These are phyloP conservation scores for Phytophthora litchii DNA, from an alignment of 352 stramenopile genomes.

Conservation along the genomic window DNA sequence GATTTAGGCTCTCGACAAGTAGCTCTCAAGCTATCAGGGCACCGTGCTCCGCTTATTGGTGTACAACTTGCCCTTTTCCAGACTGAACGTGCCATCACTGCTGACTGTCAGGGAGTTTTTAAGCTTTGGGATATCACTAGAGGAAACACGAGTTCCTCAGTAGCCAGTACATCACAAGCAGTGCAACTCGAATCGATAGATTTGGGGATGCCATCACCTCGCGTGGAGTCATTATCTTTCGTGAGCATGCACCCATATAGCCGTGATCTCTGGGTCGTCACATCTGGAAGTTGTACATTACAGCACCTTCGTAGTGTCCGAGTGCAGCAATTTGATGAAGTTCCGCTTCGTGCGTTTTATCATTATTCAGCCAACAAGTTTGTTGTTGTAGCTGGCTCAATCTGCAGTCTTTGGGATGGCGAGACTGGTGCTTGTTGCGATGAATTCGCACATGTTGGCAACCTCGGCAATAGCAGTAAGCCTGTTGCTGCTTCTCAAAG, in stretches of 20 bases:
- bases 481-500: background rate
- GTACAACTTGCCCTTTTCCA: conserved; percentile 76
- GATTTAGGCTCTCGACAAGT: conserved; percentile 81
- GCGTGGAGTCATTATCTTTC: conserved; percentile 64
- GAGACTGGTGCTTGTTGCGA: conserved; percentile 55
- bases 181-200: conserved; percentile 73
- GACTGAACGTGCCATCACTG: conserved; percentile 83
- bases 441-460: conserved; percentile 62
- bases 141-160: conserved; percentile 32
- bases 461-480: conserved; percentile 1
- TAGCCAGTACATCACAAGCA: conserved; percentile 47
- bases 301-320: conserved; percentile 62
- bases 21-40: conserved; percentile 67
- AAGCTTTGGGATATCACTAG: conserved; percentile 89
- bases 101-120: conserved; percentile 70
- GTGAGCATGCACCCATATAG: conserved; percentile 55
- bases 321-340: conserved; percentile 72
- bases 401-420: conserved; percentile 80
- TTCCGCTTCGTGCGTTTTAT: conserved; percentile 75
- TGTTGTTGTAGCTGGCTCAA: conserved; percentile 57
- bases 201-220: conserved; percentile 52
- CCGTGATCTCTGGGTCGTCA: conserved; percentile 68
- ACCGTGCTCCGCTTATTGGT: conserved; percentile 76
- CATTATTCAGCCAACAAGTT: conserved; percentile 75
- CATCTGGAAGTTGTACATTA: conserved; percentile 52